A percentile compares a stretch with the other conserved stretches of the same genome.
Conservation (phyloP, 352 stramenopile species). For the Globisporangium barbulae region DNA sequence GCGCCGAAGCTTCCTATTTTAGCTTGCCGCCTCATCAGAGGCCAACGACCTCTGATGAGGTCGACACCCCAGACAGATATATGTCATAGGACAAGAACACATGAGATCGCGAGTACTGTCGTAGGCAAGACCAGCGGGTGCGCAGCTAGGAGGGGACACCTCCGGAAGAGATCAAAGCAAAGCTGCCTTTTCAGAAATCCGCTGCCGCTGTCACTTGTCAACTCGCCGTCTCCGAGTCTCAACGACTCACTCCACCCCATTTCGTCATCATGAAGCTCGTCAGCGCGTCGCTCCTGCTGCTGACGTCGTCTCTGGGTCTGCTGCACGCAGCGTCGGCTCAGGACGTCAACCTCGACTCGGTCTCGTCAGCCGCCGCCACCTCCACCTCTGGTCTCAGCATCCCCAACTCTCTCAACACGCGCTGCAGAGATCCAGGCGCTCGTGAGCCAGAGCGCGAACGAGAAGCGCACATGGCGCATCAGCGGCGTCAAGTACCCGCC, state of each 20-base stretch:
- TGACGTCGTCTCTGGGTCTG: neutral
- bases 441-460: constrained; percentile 9
- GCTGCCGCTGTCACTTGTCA: neutral
- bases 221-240: neutral
- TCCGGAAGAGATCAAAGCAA: no score
- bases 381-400: neutral
- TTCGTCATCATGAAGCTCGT: neutral
- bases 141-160: no score
- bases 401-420: neutral
- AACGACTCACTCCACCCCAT: neutral
- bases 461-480: constrained; percentile 10
- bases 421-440: neutral
- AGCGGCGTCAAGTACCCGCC: constrained; percentile 16
- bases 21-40: no score
- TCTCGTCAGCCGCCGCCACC: neutral
- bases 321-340: neutral
- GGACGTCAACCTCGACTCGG: neutral
- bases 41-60: no score
- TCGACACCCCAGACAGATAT: no score
- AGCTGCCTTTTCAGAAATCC: neutral
- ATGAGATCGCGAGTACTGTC: no score
- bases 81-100: no score
- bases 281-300: neutral
- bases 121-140: no score
- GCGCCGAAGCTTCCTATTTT: no score